Evolutionary conservation across 2,329 filamentous ascomycete species (phyloP).

Genomic region (Paramyrothecium sp.): DNA sequence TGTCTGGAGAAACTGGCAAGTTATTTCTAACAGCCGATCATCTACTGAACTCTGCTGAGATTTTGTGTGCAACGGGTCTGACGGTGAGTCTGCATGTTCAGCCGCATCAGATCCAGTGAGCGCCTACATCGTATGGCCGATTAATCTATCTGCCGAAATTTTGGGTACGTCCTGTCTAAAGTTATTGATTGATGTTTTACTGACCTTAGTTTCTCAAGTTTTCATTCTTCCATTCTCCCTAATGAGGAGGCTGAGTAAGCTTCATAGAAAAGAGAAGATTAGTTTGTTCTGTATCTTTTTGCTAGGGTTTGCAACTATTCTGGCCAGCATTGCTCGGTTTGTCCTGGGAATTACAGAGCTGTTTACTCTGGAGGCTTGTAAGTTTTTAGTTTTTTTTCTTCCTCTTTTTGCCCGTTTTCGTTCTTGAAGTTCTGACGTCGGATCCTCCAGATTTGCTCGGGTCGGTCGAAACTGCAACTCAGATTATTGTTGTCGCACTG

Average conservation of each 20-base stretch:
- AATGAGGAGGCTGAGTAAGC: neutral
- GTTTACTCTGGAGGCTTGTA: neutral
- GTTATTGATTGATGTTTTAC: too few relatives aligned
- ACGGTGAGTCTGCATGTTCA: neutral
- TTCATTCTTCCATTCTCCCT: neutral
- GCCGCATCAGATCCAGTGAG: neutral
- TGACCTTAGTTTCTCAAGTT: neutral
- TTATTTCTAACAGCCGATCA: neutral
- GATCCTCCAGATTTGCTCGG: neutral
- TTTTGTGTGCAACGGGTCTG: neutral
- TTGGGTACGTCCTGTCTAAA: neutral
- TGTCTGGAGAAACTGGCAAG: neutral
- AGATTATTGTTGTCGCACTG: constrained; percentile 1
- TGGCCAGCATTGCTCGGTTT: neutral
- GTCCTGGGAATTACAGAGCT: neutral
- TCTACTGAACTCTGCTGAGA: neutral
- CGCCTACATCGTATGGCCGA: neutral
- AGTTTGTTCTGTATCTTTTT: constrained; percentile 1
- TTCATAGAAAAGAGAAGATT: neutral
- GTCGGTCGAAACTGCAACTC: neutral
- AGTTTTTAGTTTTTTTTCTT: neutral
- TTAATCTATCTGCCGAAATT: constrained; percentile 1
- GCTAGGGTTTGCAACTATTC: neutral
- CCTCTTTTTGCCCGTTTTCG: neutral
- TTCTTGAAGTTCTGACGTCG: neutral